Percentiles rank a stretch among this genome's conserved stretches.
These are phyloP conservation scores for Clavaria fumosa DNA, from an alignment of 768 basidiomycete species.

Conservation along the genomic window DNA sequence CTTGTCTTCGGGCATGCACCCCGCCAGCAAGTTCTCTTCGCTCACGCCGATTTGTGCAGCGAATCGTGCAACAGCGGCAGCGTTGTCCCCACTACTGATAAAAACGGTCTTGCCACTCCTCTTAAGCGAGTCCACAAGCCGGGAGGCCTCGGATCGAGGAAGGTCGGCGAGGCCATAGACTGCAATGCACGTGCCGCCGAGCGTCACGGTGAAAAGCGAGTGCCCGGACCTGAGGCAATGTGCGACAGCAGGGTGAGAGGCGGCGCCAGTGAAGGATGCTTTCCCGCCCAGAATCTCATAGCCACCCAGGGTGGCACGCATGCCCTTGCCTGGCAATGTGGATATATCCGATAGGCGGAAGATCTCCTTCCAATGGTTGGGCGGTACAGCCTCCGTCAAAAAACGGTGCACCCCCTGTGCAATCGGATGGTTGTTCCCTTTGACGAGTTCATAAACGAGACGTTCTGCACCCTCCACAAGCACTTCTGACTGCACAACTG, in stretches of 20 bases:
- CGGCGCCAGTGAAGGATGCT: constrained; percentile 19
- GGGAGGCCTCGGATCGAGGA: constrained; percentile 25
- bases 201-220: constrained; percentile 27
- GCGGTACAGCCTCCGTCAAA: constrained; percentile 12
- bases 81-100: constrained; percentile 37
- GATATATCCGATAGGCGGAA: constrained; percentile 5
- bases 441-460: constrained; percentile 19
- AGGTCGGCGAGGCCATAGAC: constrained; percentile 29
- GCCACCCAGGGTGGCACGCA: constrained; percentile 20
- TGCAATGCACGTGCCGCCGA: constrained; percentile 15
- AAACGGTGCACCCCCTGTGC: constrained; percentile 20
- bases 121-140: constrained; percentile 22
- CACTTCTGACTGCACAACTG: constrained; percentile 22
- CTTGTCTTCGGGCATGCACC: constrained; percentile 34
- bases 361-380: background rate
- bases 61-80: constrained; percentile 26
- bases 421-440: constrained; percentile 22
- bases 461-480: constrained; percentile 11
- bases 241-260: constrained; percentile 16
- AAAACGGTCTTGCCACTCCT: constrained; percentile 23
- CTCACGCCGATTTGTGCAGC: constrained; percentile 26
- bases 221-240: constrained; percentile 24
- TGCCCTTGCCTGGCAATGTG: constrained; percentile 22
- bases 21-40: constrained; percentile 21
- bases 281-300: constrained; percentile 23